Base-by-base conservation (phyloP, 805 yeast species). In the Saccharomycopsis sp. region DNA sequence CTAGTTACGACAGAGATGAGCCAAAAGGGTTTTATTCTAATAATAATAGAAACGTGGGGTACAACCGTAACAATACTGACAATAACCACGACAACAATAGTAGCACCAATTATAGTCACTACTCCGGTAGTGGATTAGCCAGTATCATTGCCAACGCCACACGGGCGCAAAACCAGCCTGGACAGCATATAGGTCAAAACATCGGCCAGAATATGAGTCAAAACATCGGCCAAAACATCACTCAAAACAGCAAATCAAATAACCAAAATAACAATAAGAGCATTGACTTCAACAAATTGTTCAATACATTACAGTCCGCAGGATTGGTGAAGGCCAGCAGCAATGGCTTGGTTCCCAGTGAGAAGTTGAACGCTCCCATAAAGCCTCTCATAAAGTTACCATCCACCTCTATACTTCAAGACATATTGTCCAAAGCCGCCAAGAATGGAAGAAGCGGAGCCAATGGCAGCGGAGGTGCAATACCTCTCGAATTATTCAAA, bases 241-340 rank as follows among this genome's bases (percentile, higher is more conserved):
- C 5, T 29, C 48, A 44, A 44, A 16, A 52, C 51, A 34, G 5
- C 23, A 48, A n/a, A n/a, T n/a, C n/a, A n/a, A n/a, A n/a, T n/a
- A n/a, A n/a, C n/a, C n/a, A n/a, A n/a, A n/a, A 18, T 9, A 48
- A n/a, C 21, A 20, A 48, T 48, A 48, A 24, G 2, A 51, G 16
- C 53, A 53, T 62, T 37, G 61, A 61, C 48, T 70, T 73, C 8
- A 69, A 67, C 46, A 67, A 67, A 34, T 57, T 76, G 29, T 75
- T 76, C 61, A 65, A 69, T 18, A 65, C 68, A 20, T 68, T 76
- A 44, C 60, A 75, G 5, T 64, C 67, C 8, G 66, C 71, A 2
- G 79, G 79, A 2, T 67, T 76, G 50, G 73, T 76, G 2, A 67
- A 67, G 34, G 69, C 52, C 12, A 24, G 54, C 40, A 23, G 54